A percentile compares a stretch with the other conserved stretches of the same genome.
Conservation (phyloP, 257 asterid species). For the Ehretia macrophylla region DNA sequence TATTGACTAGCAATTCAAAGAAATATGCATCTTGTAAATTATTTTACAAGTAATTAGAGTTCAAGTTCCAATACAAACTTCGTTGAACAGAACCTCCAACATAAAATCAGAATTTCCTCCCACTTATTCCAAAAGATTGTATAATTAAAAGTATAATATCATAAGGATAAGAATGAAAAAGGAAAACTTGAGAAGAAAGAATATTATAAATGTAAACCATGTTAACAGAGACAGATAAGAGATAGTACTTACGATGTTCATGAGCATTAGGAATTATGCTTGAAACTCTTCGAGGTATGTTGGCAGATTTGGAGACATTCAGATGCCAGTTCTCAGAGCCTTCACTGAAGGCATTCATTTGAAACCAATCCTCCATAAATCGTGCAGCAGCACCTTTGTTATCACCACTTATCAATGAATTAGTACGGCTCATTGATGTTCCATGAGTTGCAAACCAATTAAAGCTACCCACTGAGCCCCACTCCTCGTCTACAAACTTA, state of each 20-base stretch:
- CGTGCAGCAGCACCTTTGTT: slow-evolving; percentile 98
- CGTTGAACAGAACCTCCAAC: too few species aligned
- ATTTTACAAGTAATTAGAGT: too few species aligned
- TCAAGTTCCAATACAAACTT: too few species aligned
- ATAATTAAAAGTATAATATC: too few species aligned
- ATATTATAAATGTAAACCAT: neutral
- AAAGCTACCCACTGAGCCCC: slow-evolving; percentile 98
- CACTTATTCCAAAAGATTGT: too few species aligned
- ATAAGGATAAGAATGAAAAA: too few species aligned
- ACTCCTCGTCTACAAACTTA: slow-evolving; percentile 80
- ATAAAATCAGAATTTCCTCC: too few species aligned
- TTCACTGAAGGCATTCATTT: slow-evolving; percentile 25
- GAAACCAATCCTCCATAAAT: slow-evolving; percentile 96
- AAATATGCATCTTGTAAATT: too few species aligned
- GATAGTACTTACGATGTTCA: slow-evolving; percentile 52
- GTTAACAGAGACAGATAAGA: too few species aligned
- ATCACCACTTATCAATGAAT: slow-evolving; percentile 91
- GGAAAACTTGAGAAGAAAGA: slow-evolving; percentile 3
- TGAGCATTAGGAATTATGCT: slow-evolving; percentile 56
- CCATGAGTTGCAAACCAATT: slow-evolving; percentile 99
- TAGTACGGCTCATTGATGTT: slow-evolving; percentile 95
- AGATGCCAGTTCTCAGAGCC: slow-evolving; percentile 10
- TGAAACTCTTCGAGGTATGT: slow-evolving; percentile 74
- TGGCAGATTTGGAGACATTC: slow-evolving; percentile 14
- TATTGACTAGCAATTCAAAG: too few species aligned